Conservation (phyloP, 2,329 filamentous ascomycete genomes). For the Talaromyces pinophilus region DNA sequence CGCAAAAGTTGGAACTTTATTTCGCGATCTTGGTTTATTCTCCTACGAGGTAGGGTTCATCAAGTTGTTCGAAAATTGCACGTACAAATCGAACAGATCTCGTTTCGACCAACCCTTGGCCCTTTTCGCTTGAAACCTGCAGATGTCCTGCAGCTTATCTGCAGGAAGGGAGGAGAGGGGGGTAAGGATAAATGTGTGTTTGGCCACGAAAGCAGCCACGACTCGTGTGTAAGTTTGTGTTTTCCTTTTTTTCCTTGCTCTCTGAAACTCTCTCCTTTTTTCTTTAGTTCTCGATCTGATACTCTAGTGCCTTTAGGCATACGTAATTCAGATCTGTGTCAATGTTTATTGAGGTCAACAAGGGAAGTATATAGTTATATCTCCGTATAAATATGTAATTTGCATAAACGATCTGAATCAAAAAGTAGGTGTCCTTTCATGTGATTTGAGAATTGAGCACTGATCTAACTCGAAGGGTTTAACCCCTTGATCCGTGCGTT, state of each 20-base stretch:
- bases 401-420: neutral
- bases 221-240: slow-evolving; percentile 14
- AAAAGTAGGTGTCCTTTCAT: neutral
- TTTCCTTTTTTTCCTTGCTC: neutral
- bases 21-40: neutral
- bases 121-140: slow-evolving; percentile 13
- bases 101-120: neutral
- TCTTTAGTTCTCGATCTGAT: neutral
- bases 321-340: neutral
- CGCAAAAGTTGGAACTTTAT: neutral
- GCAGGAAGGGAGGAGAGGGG: slow-evolving; percentile 9
- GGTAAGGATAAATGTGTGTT: neutral
- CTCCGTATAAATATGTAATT: neutral
- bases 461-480: slow-evolving; percentile 11
- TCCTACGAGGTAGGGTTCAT: neutral
- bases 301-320: neutral
- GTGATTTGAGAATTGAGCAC: slow-evolving; percentile 5
- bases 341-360: neutral
- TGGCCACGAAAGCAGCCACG: slow-evolving; percentile 3
- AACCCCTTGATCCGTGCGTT: slow-evolving; percentile 3
- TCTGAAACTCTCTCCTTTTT: neutral
- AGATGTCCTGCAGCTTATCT: slow-evolving; percentile 8
- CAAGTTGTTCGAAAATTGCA: neutral
- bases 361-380: neutral
- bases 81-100: neutral